Conservation (phyloP, 2,329 filamentous ascomycete genomes). For the Thelonectria rubi region DNA sequence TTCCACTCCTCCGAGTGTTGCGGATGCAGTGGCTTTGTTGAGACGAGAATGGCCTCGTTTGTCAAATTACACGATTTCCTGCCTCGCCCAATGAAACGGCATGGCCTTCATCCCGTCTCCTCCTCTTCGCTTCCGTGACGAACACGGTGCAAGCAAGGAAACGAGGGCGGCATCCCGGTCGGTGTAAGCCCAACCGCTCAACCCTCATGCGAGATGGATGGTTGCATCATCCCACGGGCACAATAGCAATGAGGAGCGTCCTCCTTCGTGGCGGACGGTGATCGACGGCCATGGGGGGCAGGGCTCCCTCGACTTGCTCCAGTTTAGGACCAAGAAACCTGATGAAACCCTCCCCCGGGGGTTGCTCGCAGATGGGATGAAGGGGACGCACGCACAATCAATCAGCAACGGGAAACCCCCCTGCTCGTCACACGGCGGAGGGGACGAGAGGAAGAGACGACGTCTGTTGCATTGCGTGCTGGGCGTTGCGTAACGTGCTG, state of each 20-base stretch:
- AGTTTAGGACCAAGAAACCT: not conserved
- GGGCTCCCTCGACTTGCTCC: not conserved
- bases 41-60: conserved; percentile 19
- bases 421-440: too few relatives aligned
- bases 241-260: not conserved
- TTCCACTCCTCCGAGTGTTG: conserved; percentile 21
- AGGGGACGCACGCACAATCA: too few relatives aligned
- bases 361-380: not conserved
- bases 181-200: not conserved
- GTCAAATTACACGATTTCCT: conserved; percentile 2
- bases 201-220: not conserved
- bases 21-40: not conserved
- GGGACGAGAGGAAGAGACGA: too few relatives aligned
- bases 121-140: conserved; percentile 2
- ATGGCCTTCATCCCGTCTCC: not conserved
- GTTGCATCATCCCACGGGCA: conserved; percentile 7
- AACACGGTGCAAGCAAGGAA: conserved; percentile 11
- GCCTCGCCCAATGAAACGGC: not conserved
- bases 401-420: too few relatives aligned
- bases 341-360: not conserved
- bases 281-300: not conserved
- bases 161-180: not conserved
- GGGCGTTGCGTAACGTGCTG: too few relatives aligned
- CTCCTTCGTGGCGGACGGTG: not conserved
- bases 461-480: too few relatives aligned